A percentile compares a stretch with the other conserved stretches of the same genome.
phyloP scores from a whole-genome alignment of 306 rosid species.

The Casuarina equisetifolia region DNA sequence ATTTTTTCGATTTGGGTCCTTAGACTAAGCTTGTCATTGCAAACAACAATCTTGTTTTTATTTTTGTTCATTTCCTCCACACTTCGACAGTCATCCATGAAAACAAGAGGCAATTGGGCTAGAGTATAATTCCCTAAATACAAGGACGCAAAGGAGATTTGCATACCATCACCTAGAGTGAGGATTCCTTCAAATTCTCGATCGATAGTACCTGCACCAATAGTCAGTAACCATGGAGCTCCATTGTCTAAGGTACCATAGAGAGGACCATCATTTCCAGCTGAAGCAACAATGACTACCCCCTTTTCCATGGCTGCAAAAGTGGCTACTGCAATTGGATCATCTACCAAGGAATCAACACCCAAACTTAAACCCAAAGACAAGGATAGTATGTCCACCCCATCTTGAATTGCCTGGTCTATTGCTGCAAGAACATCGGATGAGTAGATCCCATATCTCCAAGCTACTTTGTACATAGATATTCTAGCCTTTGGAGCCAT shows the following conservation, averaged over 20 bases:
- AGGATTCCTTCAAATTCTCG: conserved; percentile 48
- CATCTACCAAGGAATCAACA: conserved; percentile 37
- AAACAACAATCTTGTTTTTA: conserved; percentile 54
- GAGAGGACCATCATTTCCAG: conserved; percentile 61
- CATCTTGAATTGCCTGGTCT: conserved; percentile 66
- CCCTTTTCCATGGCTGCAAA: conserved; percentile 66
- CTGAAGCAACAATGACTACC: conserved; percentile 58
- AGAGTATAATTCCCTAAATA: conserved; percentile 40
- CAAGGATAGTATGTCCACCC: conserved; percentile 69
- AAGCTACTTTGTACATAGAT: conserved; percentile 70
- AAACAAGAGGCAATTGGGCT: conserved; percentile 40
- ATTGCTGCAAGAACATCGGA: conserved; percentile 74
- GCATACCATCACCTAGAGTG: conserved; percentile 41
- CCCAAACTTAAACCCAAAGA: conserved; percentile 47
- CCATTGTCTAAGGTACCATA: conserved; percentile 54
- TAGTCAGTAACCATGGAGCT: conserved; percentile 70
- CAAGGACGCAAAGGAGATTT: conserved; percentile 46
- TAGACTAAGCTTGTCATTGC: conserved; percentile 38
- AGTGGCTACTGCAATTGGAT: conserved; percentile 74
- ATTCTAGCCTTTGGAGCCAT: conserved; percentile 62
- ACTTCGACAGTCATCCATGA: conserved; percentile 42
- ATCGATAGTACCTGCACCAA: conserved; percentile 63
- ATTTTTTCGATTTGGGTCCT: conserved; percentile 30
- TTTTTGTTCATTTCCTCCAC: conserved; percentile 24
- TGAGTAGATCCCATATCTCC: conserved; percentile 38